Base-by-base conservation (phyloP, 1,284 basidiomycete species). In the Cryptococcus amylolentus region DNA sequence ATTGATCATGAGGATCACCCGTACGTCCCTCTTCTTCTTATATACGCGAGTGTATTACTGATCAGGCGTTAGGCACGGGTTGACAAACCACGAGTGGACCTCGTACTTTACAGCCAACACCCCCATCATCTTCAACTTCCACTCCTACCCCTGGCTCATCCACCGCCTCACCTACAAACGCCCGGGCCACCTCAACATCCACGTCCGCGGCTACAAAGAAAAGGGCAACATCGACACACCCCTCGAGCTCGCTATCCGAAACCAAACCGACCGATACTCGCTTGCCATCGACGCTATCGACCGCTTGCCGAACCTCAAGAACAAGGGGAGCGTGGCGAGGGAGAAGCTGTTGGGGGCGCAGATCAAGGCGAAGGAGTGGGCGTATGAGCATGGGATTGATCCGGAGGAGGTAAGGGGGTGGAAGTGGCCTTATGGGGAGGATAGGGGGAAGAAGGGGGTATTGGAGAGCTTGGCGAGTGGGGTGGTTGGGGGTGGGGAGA, bases 41-140 rank as follows among this genome's bases (percentile, higher is more conserved):
- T 26, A 2, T 3, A 3, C 23, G 23, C 23, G 23, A 23, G 18
- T 28, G 45, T 26, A 12, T 8, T 7, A 13, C 41, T 42, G 41
- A 42, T n/a, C 14, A 13, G 41, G 26, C 14, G 18, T 26, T 26
- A 46, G 45, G 3, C 91, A 92, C 65, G 82, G 88, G 0, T 79
- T 91, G 47, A 81, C 76, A 58, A 80, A 84, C 47, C 80, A 80
- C 1, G 83, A 50, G 10, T 50, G 38, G 37, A 20, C 16, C 28
- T 77, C 81, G n/a, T 80, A 90, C 43, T 90, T 91, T 77, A 89
- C 88, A 5, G 67, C 71, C 18, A 84, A 89, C 71, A 83, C 79
- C 64, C 83, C 84, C 0, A 77, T 91, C 46, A 82, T 89, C 69
- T 83, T 91, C 79, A 90, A 90, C 78, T 92, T 88, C 78, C 91